phyloP scores from a whole-genome alignment of 116 monocot species.

The Dioscorea cayenensis region DNA sequence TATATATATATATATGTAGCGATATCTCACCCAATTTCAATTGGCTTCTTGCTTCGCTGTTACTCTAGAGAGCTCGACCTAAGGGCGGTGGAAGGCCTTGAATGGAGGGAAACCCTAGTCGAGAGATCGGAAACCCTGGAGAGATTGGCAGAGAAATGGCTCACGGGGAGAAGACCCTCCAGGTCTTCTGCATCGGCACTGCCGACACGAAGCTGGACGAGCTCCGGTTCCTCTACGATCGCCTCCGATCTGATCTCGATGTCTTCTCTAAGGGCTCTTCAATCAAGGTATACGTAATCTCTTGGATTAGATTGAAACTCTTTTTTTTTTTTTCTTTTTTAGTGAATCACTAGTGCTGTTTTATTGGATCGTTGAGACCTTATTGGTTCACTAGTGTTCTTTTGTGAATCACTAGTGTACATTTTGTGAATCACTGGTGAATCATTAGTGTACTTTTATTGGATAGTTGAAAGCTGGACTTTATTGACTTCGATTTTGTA shows the following conservation, averaged over 20 bases:
- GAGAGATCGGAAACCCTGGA: not conserved
- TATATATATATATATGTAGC: too few relatives aligned
- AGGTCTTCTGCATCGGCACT: constrained; percentile 81
- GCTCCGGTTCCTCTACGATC: constrained; percentile 65
- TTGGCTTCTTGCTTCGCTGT: too few relatives aligned
- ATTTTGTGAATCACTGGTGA: too few relatives aligned
- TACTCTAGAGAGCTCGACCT: too few relatives aligned
- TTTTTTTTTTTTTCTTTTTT: not conserved
- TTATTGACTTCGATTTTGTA: not conserved
- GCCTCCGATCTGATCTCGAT: constrained; percentile 43
- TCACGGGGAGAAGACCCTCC: constrained; percentile 10
- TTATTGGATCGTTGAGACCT: not conserved
- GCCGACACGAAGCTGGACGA: constrained; percentile 83
- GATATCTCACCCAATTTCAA: too few relatives aligned
- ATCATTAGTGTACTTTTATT: not conserved
- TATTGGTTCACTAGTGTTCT: not conserved
- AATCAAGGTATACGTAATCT: constrained; percentile 24
- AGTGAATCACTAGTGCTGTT: not conserved
- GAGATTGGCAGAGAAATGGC: constrained; percentile 3
- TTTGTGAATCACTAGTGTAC: too few relatives aligned
- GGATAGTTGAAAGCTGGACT: not conserved
- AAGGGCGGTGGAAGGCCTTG: too few relatives aligned
- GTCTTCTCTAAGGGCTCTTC: constrained; percentile 29
- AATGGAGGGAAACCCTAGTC: too few relatives aligned
- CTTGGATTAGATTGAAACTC: not conserved